Percentiles rank a stretch among this genome's conserved stretches.
phyloP scores from a whole-genome alignment of 345 rosid genomes.

The Mallotus nudiflorus region DNA sequence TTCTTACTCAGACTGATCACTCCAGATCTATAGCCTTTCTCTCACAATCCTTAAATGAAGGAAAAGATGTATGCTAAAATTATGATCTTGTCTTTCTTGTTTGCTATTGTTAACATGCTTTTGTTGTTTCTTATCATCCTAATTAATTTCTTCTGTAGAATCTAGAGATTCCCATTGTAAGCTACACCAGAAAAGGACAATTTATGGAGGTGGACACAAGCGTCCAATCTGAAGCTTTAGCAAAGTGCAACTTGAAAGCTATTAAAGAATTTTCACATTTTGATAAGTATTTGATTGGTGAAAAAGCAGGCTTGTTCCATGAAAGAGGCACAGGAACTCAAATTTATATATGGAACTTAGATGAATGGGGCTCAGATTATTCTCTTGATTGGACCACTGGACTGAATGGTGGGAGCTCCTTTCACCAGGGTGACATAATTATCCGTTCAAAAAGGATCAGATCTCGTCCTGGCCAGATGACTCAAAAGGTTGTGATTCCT shows the following conservation, averaged over 20 bases:
- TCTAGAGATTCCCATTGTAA: slow-evolving; percentile 40
- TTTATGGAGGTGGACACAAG: slow-evolving; percentile 29
- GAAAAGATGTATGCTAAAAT: slow-evolving; percentile 30
- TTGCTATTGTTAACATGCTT: neutral
- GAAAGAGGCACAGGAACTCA: slow-evolving; percentile 34
- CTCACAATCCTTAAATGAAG: slow-evolving; percentile 40
- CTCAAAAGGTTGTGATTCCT: slow-evolving; percentile 24
- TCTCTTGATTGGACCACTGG: slow-evolving; percentile 28
- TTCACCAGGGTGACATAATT: slow-evolving; percentile 39
- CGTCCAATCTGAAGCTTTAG: slow-evolving; percentile 31
- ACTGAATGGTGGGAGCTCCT: slow-evolving; percentile 34
- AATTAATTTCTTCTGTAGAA: slow-evolving; percentile 19
- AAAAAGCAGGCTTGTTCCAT: slow-evolving; percentile 33
- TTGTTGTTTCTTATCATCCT: slow-evolving; percentile 3
- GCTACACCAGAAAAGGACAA: slow-evolving; percentile 38
- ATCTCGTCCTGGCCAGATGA: slow-evolving; percentile 41
- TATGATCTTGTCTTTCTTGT: neutral
- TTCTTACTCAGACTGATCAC: slow-evolving; percentile 38
- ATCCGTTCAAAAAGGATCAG: slow-evolving; percentile 37
- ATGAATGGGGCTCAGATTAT: slow-evolving; percentile 37
- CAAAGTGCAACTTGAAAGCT: slow-evolving; percentile 36
- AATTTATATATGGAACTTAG: slow-evolving; percentile 39
- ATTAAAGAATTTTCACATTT: slow-evolving; percentile 37
- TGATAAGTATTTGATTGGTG: slow-evolving; percentile 43
- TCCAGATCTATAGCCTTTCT: slow-evolving; percentile 45